Base-by-base conservation (phyloP, 2,329 filamentous ascomycete genomes). In the Nothophoma quercina region DNA sequence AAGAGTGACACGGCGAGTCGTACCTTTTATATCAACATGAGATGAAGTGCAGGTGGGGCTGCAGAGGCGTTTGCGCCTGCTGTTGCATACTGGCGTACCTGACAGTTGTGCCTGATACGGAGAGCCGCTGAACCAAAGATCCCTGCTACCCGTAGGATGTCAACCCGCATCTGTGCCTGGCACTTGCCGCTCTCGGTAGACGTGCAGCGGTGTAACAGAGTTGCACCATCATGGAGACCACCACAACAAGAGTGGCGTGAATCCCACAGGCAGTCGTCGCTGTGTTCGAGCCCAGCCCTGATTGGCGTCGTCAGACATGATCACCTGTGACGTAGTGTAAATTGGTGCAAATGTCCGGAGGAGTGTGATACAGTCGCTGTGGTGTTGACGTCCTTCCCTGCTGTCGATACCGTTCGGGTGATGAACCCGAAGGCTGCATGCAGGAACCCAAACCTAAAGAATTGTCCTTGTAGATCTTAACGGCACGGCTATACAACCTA, bases 131-230 rank as follows among this genome's bases (percentile, higher is more conserved):
- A 4, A 38, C 7, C 12, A 10, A 25, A 5, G 19, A 42, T 38
- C 36, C 43, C 25, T 52, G 43, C 13, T 13, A 40, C 8, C 16
- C 28, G 43, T 34, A 38, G n/a, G 28, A 32, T 52, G 42, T 52
- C 42, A 42, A 42, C 19, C 23, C 25, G 30, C 50, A 52, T 59
- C 54, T 40, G 51, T 47, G 42, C 34, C 46, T 54, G 48, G 57
- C 47, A 51, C 57, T 59, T 55, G 39, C 49, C 51, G 23, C 50
- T 52, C 53, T 60, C 47, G 45, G 56, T 50, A 47, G 43, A 46
- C 41, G 43, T 59, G 60, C 55, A 55, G 40, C 22, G 39, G 53
- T 66, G 63, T 64, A 62, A 66, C 61, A 40, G 49, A 55, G 45
- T 58, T 51, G 51, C 46, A 52, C 52, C 30, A 35, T 43, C 21